Conservation (phyloP, 2,329 filamentous ascomycete genomes). For the Cladorrhinum sp. region DNA sequence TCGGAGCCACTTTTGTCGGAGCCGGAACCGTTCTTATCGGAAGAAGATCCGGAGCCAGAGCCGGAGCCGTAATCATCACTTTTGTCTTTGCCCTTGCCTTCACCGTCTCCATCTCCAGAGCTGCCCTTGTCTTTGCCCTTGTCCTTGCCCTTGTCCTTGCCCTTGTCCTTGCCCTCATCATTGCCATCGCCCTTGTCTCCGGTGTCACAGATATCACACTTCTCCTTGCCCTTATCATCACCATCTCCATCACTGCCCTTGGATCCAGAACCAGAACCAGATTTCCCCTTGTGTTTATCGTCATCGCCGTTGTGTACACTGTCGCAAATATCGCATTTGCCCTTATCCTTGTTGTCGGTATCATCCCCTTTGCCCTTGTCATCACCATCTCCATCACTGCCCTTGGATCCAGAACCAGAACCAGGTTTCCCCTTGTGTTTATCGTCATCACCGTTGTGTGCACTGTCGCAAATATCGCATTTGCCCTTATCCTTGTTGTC, state of each 20-base stretch:
- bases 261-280: not conserved
- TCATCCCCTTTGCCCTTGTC: not conserved
- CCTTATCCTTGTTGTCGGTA: not conserved
- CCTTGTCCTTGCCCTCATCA: not conserved
- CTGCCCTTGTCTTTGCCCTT: not conserved
- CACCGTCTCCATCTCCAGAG: not conserved
- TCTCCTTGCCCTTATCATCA: not conserved
- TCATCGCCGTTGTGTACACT: not conserved
- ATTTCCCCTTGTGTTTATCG: not conserved
- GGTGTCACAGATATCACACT: not conserved
- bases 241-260: not conserved
- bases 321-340: not conserved
- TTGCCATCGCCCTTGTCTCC: not conserved
- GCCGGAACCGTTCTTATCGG: not conserved
- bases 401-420: not conserved
- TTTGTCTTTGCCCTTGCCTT: not conserved
- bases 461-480: not conserved
- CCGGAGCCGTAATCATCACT: not conserved
- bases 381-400: not conserved
- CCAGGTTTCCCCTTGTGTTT: not conserved
- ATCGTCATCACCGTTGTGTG: not conserved
- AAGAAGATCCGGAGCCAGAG: conserved; percentile 1
- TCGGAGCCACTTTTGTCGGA: not conserved
- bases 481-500: not conserved
- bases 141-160: not conserved